Percentiles rank a stretch among this genome's conserved stretches.
Evolutionary conservation across 148 eudicot species (phyloP).

Genomic region (Silene uniflora): DNA sequence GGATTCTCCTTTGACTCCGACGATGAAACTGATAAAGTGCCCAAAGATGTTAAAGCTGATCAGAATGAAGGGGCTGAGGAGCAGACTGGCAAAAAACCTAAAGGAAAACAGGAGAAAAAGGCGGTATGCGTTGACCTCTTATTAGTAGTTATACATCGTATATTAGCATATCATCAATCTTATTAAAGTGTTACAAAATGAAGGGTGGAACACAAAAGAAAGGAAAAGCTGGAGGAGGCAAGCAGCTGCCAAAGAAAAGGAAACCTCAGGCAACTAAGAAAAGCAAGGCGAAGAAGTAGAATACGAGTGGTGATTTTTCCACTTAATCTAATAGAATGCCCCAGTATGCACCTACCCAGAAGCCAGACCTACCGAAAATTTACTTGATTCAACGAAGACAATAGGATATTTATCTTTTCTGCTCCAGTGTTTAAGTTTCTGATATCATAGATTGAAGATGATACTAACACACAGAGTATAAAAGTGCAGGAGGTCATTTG

Average conservation of each 20-base stretch:
- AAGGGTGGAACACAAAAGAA: slow-evolving; percentile 61
- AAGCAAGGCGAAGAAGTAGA: slow-evolving; percentile 74
- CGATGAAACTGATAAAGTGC: slow-evolving; percentile 71
- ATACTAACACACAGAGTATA: background rate
- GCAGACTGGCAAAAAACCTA: slow-evolving; percentile 48
- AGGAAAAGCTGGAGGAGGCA: slow-evolving; percentile 53
- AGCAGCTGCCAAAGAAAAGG: slow-evolving; percentile 56
- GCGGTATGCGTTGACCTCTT: slow-evolving; percentile 33
- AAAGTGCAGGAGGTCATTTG: background rate
- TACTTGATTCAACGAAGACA: slow-evolving; percentile 1
- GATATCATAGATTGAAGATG: slow-evolving; percentile 4
- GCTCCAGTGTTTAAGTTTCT: background rate
- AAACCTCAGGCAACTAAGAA: slow-evolving; percentile 72
- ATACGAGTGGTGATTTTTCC: slow-evolving; percentile 6
- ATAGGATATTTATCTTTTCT: slow-evolving; percentile 1
- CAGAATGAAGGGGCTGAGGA: slow-evolving; percentile 58
- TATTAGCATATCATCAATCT: background rate
- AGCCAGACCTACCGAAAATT: background rate
- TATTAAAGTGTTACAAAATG: slow-evolving; percentile 11
- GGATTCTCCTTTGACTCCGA: slow-evolving; percentile 94
- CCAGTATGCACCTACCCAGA: background rate
- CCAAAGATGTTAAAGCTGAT: slow-evolving; percentile 50
- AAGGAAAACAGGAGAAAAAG: slow-evolving; percentile 57
- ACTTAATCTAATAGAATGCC: background rate
- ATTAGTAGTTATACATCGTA: background rate